Base-by-base conservation (phyloP, 768 basidiomycete genomes). In the Amanita polypyramis region DNA sequence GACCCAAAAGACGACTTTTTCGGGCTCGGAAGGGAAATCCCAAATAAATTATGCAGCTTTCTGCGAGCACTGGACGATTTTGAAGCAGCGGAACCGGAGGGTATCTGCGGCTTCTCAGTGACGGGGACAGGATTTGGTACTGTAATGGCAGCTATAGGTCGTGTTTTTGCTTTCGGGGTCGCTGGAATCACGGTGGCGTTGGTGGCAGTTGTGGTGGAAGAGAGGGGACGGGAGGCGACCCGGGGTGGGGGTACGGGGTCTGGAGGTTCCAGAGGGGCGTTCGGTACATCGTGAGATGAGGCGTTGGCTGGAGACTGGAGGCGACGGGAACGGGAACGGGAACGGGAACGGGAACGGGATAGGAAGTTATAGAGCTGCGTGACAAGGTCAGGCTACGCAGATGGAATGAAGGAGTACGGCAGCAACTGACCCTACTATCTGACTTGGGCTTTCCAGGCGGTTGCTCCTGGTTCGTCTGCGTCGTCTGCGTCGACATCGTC, bases 131-230 rank as follows among this genome's bases (percentile, higher is more conserved):
- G 30, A 42, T 41, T 49, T 33, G 59, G 63, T n/a, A 58, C 51
- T 12, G 60, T 60, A 35, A 62, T 55, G 15, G 60, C 55, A 39
- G 68, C 57, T 14, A 62, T 52, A 3, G 49, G 58, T 20, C 49
- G 56, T 51, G 51, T 58, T 56, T 53, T 62, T 39, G 67, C 52
- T 54, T 64, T 77, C 20, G 75, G 75, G 0, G 77, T 76, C 12
- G 66, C 64, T n/a, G 80, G 79, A 5, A 74, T 77, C 47, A 78
- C 67, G 4, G 82, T 82, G 15, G 74, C 70, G 55, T 76, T 75
- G 2, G 82, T 82, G 1, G 76, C 73, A 14, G 76, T 76, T 0
- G 82, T 82, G 0, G 76, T 79, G 17, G 78, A 74, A 2, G 82
- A 84, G 19, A 86, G 64, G 3, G 84, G 84, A 5, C 83, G 75